Evolutionary conservation across 2,329 filamentous ascomycete genomes (phyloP).

Genomic region (Chaetomiaceae sp.): DNA sequence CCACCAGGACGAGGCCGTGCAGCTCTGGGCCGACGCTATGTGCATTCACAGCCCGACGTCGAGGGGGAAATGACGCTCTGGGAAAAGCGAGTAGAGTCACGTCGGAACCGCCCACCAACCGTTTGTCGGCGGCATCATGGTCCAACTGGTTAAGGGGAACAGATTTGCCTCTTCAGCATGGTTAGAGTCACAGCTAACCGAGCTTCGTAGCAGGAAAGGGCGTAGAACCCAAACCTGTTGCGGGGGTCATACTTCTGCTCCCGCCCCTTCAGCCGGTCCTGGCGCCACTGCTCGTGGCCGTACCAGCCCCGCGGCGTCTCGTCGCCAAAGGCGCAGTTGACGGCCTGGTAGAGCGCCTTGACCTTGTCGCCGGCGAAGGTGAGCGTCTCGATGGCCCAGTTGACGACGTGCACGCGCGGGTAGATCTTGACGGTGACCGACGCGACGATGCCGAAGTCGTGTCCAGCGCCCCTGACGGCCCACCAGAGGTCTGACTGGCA

Average conservation of each 20-base stretch:
- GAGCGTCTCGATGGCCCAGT: conserved; percentile 36
- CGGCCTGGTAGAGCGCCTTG: conserved; percentile 37
- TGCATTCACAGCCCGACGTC: too few species aligned
- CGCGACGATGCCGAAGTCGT: conserved; percentile 54
- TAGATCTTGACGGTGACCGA: conserved; percentile 37
- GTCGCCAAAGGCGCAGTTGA: conserved; percentile 44
- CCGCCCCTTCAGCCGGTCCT: conserved; percentile 37
- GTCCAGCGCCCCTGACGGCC: conserved; percentile 50
- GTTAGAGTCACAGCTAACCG: too few species aligned
- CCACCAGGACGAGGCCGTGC: too few species aligned
- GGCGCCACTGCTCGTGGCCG: conserved; percentile 43
- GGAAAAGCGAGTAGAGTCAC: too few species aligned
- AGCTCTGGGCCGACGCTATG: too few species aligned
- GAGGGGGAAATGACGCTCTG: too few species aligned
- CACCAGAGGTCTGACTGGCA: conserved; percentile 46
- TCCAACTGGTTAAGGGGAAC: too few species aligned
- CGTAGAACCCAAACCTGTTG: neutral
- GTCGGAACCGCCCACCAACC: too few species aligned
- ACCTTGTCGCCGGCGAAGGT: conserved; percentile 41
- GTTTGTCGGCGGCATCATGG: too few species aligned
- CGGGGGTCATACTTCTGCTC: conserved; percentile 45
- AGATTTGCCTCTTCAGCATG: too few species aligned
- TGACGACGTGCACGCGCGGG: conserved; percentile 30
- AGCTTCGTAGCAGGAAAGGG: too few species aligned
- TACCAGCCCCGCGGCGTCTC: conserved; percentile 40